Conservation (phyloP, 2,329 filamentous ascomycete species). For the Lasiodiplodia hormozganensis region DNA sequence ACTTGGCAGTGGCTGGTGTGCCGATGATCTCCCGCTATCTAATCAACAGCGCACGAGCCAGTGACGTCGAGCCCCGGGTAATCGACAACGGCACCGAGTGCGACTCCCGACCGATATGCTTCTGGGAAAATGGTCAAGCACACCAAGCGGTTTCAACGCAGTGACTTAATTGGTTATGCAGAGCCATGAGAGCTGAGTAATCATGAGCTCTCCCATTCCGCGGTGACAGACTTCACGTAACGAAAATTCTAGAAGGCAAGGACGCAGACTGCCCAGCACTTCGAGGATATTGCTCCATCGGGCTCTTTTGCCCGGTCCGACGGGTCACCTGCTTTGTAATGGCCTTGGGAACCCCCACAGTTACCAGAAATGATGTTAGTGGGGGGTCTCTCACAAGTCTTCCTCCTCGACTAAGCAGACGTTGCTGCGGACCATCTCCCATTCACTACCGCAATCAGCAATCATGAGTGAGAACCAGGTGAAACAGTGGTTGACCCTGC, state of each 20-base stretch:
- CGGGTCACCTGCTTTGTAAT: constrained; percentile 25
- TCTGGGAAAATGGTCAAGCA: neutral
- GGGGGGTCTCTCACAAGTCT: neutral
- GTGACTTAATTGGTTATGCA: neutral
- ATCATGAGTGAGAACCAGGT: constrained; percentile 35
- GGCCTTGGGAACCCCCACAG: constrained; percentile 15
- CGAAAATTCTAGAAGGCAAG: neutral
- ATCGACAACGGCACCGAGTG: neutral
- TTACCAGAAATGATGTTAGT: neutral
- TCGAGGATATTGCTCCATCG: constrained; percentile 4
- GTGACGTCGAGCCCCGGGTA: constrained; percentile 15
- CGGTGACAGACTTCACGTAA: neutral
- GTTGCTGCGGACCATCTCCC: neutral
- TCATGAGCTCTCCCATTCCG: neutral
- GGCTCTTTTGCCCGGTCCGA: constrained; percentile 13
- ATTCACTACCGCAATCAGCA: constrained; percentile 6
- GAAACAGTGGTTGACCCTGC: constrained; percentile 52
- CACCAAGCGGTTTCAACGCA: neutral
- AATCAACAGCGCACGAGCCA: neutral
- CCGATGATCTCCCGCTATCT: neutral
- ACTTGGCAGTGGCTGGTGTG: constrained; percentile 2
- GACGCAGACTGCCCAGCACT: constrained; percentile 10
- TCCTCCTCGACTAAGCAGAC: neutral
- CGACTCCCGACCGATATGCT: neutral
- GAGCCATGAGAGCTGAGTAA: neutral